Evolutionary conservation across 2,329 filamentous ascomycete species (phyloP).

Genomic region (Cladophialophora bantiana): DNA sequence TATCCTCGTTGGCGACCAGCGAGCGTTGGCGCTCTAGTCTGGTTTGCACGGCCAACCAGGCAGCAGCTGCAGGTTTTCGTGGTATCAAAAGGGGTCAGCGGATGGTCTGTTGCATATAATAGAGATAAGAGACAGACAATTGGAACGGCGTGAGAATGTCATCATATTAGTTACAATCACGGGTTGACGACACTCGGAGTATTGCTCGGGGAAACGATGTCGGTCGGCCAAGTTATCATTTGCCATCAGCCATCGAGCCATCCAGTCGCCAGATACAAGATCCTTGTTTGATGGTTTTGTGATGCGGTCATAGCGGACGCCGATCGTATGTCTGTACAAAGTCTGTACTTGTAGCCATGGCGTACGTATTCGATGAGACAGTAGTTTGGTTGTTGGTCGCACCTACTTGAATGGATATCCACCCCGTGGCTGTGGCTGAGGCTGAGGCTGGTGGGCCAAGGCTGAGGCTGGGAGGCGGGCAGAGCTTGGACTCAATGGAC

Average conservation of each 20-base stretch:
- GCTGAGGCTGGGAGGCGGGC: too few species aligned
- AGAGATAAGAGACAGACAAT: neutral
- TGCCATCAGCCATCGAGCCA: neutral
- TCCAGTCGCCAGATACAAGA: neutral
- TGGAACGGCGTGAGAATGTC: neutral
- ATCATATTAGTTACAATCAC: constrained; percentile 6
- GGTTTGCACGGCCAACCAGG: neutral
- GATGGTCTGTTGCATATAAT: neutral
- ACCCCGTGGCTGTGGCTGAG: too few species aligned
- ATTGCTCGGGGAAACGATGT: constrained; percentile 34
- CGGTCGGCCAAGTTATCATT: neutral
- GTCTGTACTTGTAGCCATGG: constrained; percentile 66
- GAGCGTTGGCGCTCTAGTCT: neutral
- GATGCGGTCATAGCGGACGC: constrained; percentile 20
- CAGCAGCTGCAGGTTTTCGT: neutral
- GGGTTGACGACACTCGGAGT: constrained; percentile 24
- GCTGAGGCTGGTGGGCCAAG: too few species aligned
- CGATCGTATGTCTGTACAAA: constrained; percentile 6
- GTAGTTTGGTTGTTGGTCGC: constrained; percentile 70
- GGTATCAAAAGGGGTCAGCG: neutral
- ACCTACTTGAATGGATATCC: too few species aligned
- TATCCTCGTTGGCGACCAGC: neutral
- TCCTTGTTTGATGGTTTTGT: neutral
- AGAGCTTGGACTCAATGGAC: too few species aligned
- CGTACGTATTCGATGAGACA: constrained; percentile 76